These are phyloP conservation scores for Hyaloraphidium curvatum DNA, from an alignment of 192 early-diverging fungal genomes.

Conservation along the genomic window DNA sequence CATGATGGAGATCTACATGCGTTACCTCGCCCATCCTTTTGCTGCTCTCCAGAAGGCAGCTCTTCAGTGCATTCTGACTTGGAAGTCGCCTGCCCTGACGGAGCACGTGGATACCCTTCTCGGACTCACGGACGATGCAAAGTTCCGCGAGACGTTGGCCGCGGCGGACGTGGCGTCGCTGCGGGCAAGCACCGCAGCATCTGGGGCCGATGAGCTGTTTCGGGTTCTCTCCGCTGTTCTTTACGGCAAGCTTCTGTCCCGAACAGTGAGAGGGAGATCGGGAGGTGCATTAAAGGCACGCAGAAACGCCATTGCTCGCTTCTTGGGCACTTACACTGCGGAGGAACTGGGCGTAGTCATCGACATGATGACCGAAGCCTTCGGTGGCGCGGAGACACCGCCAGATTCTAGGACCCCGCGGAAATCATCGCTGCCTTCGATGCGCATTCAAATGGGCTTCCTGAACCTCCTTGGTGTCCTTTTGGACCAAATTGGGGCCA, in stretches of 20 bases:
- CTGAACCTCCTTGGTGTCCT: constrained; percentile 2
- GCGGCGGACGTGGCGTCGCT: constrained; percentile 41
- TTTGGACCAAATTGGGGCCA: neutral
- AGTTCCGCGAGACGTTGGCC: constrained; percentile 80
- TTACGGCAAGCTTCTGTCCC: constrained; percentile 72
- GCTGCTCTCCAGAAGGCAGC: constrained; percentile 52
- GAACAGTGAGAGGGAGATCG: constrained; percentile 50
- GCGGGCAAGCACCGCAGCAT: constrained; percentile 34
- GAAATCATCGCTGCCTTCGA: neutral
- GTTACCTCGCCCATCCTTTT: constrained; percentile 66
- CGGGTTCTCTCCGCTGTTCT: constrained; percentile 61
- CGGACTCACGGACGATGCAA: constrained; percentile 56
- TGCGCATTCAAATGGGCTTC: neutral
- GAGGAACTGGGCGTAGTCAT: constrained; percentile 53
- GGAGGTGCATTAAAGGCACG: constrained; percentile 50
- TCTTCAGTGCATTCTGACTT: constrained; percentile 66
- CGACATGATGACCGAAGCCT: constrained; percentile 65
- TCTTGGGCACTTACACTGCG: constrained; percentile 41
- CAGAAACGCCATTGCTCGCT: constrained; percentile 65
- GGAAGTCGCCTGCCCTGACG: constrained; percentile 44
- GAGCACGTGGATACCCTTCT: constrained; percentile 61
- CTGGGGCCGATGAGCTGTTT: constrained; percentile 45
- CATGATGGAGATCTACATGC: constrained; percentile 42
- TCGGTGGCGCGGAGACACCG: constrained; percentile 18
- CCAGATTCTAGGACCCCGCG: too few species aligned